phyloP scores from a whole-genome alignment of 176 grass and related monocot species.

The Aegilops speltoides region DNA sequence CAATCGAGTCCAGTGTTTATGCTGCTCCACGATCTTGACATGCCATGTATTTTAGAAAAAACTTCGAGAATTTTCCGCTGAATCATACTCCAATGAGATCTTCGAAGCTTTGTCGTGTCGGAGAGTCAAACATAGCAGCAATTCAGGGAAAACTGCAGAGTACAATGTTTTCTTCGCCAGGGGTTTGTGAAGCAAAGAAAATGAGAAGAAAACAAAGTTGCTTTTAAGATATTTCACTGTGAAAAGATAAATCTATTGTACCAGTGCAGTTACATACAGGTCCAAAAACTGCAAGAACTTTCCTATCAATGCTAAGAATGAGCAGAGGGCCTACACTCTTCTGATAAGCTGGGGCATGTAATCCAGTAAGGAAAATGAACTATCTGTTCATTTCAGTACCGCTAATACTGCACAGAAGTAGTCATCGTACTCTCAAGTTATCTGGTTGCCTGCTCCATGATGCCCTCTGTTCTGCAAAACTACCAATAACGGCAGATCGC shows the following conservation, averaged over 20 bases:
- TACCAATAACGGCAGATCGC: slow-evolving; percentile 54
- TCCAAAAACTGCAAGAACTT: not conserved
- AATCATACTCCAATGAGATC: not conserved
- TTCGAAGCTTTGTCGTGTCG: not conserved
- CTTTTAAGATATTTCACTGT: not conserved
- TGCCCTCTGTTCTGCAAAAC: slow-evolving; percentile 65
- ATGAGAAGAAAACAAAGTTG: not conserved
- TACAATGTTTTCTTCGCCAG: not conserved
- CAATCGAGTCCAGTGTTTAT: not conserved
- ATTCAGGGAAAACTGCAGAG: not conserved
- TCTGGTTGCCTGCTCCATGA: slow-evolving; percentile 49
- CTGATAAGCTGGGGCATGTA: slow-evolving; percentile 18
- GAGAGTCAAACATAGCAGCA: not conserved
- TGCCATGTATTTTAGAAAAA: not conserved
- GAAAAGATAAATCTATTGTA: not conserved
- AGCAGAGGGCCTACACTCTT: not conserved
- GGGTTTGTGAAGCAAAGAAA: not conserved
- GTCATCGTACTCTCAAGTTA: slow-evolving; percentile 2
- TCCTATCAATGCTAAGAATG: not conserved
- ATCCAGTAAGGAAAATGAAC: slow-evolving; percentile 9
- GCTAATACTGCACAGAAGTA: not conserved
- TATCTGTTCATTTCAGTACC: not conserved
- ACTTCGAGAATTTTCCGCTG: not conserved
- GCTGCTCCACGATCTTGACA: slow-evolving; percentile 31
- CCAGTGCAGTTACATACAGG: slow-evolving; percentile 7